Base-by-base conservation (phyloP, 2,329 filamentous ascomycete genomes). In the Venturia nashicola region DNA sequence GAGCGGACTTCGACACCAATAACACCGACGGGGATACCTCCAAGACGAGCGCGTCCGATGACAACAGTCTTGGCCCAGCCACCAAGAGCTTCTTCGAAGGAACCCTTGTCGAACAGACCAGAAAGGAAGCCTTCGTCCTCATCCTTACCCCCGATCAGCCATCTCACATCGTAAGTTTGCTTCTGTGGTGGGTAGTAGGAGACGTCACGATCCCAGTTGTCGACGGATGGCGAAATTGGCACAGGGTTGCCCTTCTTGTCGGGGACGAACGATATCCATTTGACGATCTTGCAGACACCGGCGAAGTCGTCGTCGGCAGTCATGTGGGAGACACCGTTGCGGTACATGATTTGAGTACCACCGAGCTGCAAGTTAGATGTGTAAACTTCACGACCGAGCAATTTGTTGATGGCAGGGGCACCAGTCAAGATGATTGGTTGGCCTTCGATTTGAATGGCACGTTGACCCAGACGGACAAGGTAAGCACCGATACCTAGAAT, bases 291-390 rank as follows among this genome's bases (percentile, higher is more conserved):
- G 72, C 90, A 91, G 27, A 99, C 90, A 84, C 94, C 94, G 72
- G 93, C 92, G 71, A 99, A 97, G 79, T 99, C 94, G 72, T 99
- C 93, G 70, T 88, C 89, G 72, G 94, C 94, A 69, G 93, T 97
- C 90, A 97, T 93, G 81, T 99, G 94, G 27, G 94, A 97, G 51
- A 99, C 94, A 85, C 94, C 94, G 76, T 99, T 99, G 80, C 90
- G 92, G 86, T 99, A 97, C 94, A 99, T 99, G 83, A 99, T 99
- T 79, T 99, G 94, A n/a, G 94, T 99, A 71, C 94, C 94, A 86
- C 94, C 94, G 68, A 99, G 90, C 82, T 99, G 94, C 73, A 99
- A 79, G 83, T 99, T 99, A 66, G 94, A 97, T 32, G 94, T 97
- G 81, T 99, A 99, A 39, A 99, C 93, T 78, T 99, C 94, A 70